These are phyloP conservation scores for Pseudogymnoascus pannorum DNA, from an alignment of 2,329 filamentous ascomycete species.

Conservation along the genomic window DNA sequence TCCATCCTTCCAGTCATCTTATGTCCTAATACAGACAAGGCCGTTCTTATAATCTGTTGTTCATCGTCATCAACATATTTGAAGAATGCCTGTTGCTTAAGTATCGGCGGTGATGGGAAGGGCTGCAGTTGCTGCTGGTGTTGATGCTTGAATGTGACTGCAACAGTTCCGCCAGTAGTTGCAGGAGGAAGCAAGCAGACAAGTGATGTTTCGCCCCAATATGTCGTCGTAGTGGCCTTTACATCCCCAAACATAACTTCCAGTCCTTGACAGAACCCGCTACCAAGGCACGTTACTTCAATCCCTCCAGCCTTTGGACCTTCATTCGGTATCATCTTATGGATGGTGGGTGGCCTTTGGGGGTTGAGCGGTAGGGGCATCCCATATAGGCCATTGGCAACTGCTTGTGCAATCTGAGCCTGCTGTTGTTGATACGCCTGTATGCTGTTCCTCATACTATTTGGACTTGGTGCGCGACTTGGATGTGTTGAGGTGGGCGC, in stretches of 20 bases:
- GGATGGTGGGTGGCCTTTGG: slow-evolving; percentile 57
- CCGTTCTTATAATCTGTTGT: slow-evolving; percentile 60
- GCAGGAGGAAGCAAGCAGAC: slow-evolving; percentile 57
- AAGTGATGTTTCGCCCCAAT: slow-evolving; percentile 55
- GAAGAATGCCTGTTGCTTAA: slow-evolving; percentile 51
- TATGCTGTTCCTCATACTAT: slow-evolving; percentile 41
- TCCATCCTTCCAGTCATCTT: slow-evolving; percentile 58
- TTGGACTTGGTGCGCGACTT: slow-evolving; percentile 73
- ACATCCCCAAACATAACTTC: slow-evolving; percentile 79
- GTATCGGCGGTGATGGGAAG: slow-evolving; percentile 36
- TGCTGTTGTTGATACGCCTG: slow-evolving; percentile 35
- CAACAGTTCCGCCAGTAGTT: slow-evolving; percentile 48
- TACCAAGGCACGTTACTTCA: slow-evolving; percentile 79
- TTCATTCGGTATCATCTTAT: slow-evolving; percentile 76
- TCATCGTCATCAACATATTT: slow-evolving; percentile 69
- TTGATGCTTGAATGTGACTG: slow-evolving; percentile 52
- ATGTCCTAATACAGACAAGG: slow-evolving; percentile 54
- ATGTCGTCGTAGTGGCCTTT: slow-evolving; percentile 55
- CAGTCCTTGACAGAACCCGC: slow-evolving; percentile 69
- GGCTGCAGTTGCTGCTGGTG: slow-evolving; percentile 37
- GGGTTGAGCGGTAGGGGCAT: slow-evolving; percentile 43
- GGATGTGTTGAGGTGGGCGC: slow-evolving; percentile 65
- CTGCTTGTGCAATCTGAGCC: slow-evolving; percentile 40
- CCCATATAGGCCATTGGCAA: slow-evolving; percentile 43
- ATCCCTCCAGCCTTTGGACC: slow-evolving; percentile 77